These are phyloP conservation scores for Lactarius vividus DNA, from an alignment of 768 basidiomycete genomes.

Conservation along the genomic window DNA sequence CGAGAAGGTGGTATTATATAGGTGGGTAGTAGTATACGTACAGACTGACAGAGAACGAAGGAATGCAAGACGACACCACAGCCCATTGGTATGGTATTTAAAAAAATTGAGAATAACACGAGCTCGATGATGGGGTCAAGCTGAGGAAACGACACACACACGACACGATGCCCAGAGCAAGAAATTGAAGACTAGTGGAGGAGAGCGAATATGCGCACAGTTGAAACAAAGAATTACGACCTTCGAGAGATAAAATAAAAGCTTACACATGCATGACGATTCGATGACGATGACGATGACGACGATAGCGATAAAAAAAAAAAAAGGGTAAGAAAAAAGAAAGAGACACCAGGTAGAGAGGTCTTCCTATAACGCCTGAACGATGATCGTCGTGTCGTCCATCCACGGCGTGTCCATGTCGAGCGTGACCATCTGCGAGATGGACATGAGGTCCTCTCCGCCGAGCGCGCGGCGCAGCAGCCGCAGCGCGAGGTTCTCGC, in stretches of 20 bases:
- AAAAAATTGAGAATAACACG: background rate
- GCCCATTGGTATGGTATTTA: background rate
- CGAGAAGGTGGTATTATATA: background rate
- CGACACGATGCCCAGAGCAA: background rate
- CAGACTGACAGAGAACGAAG: background rate
- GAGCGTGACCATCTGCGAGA: constrained; percentile 45
- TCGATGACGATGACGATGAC: background rate
- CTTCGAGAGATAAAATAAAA: background rate
- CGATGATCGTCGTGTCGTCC: constrained; percentile 49
- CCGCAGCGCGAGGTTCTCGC: constrained; percentile 40
- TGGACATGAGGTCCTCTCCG: constrained; percentile 40
- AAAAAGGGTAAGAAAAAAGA: too few relatives aligned
- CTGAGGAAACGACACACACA: background rate
- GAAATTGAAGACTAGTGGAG: background rate
- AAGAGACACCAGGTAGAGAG: too few relatives aligned
- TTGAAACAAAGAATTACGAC: background rate
- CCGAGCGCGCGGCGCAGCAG: constrained; percentile 44
- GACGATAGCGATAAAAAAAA: background rate
- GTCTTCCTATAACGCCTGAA: constrained; percentile 36
- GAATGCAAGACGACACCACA: background rate
- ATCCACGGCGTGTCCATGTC: constrained; percentile 52
- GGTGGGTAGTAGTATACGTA: background rate
- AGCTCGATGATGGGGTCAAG: background rate
- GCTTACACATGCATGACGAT: background rate
- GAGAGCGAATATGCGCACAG: background rate